Base-by-base conservation (phyloP, 148 eudicot genomes). In the Amaranthus cruentus region DNA sequence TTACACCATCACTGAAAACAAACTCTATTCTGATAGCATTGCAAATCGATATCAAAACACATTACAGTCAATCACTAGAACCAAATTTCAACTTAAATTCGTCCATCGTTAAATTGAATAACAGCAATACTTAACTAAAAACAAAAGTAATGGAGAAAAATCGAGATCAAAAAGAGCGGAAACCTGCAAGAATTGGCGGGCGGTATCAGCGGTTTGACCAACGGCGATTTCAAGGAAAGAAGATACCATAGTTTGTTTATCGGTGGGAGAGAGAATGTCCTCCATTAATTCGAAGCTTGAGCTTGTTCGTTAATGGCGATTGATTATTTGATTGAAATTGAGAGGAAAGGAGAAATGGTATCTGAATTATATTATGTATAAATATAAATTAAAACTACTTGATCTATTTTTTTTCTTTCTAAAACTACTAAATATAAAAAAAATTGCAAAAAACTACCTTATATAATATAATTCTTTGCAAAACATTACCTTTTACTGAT, bases 181-280 rank as follows among this genome's bases (percentile, higher is more conserved):
- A 57, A 93, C 98, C 95, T 91, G 88, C 52, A 94, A 83, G 79
- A 94, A 94, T 76, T 86, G 98, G 50, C 78, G 88, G 76, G 98
- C 98, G 28, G 95, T 94, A n/a, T 83, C 91, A 28, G 84, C 76
- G 38, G 90, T 85, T 80, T 94, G 92, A 50, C 96, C 98, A 3
- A 85, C 97, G 61, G 98, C 97, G 77, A 94, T 89, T 79, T 94
- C 98, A 48, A 94, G 88, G 75, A 94, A 94, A 6, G 91, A 82
- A 47, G 95, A 83, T 57, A 93, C 90, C 84, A 91, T 47, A 14
- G 0, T 50, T 66, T 91, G 88, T 83, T 89, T 78, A 12, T 89
- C 92, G 59, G 78, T 28, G 58, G 89, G 52, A 46, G 90, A 87
- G 50, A 75, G 79, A 49, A 67, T 48, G 65, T 68, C 82, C 51